Evolutionary conservation across 2,329 filamentous ascomycete genomes (phyloP).

Genomic region (Thielaviopsis punctulata): DNA sequence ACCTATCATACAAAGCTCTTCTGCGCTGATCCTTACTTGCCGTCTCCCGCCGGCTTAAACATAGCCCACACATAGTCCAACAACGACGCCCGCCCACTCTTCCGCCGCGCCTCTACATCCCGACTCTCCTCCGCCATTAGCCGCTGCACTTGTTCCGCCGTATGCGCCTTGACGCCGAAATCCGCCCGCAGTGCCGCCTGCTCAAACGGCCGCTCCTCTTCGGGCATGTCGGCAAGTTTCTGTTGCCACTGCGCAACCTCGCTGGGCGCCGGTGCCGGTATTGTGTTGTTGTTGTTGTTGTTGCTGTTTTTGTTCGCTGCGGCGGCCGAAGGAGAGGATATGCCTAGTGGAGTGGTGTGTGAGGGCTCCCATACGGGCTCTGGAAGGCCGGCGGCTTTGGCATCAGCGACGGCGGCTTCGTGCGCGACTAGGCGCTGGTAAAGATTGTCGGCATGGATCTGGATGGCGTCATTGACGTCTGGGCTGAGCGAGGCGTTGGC

Average conservation of each 20-base stretch:
- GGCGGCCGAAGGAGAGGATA: neutral
- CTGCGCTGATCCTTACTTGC: neutral
- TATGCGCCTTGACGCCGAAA: slow-evolving; percentile 39
- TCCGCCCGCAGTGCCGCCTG: slow-evolving; percentile 47
- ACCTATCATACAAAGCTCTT: neutral
- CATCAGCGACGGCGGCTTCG: slow-evolving; percentile 56
- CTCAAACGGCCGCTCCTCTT: slow-evolving; percentile 42
- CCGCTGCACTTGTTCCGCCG: slow-evolving; percentile 37
- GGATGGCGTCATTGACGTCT: slow-evolving; percentile 68
- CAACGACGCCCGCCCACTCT: slow-evolving; percentile 32
- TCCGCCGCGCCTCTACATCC: slow-evolving; percentile 36
- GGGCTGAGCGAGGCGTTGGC: slow-evolving; percentile 45
- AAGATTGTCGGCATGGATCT: slow-evolving; percentile 86
- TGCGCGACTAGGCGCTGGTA: slow-evolving; percentile 78
- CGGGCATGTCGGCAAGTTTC: slow-evolving; percentile 38
- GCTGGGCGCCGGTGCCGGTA: slow-evolving; percentile 16
- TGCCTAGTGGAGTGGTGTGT: slow-evolving; percentile 21
- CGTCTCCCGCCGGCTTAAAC: slow-evolving; percentile 14
- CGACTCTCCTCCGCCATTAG: slow-evolving; percentile 38
- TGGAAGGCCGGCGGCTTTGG: slow-evolving; percentile 42
- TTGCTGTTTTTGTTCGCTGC: slow-evolving; percentile 17
- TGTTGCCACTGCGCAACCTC: slow-evolving; percentile 35
- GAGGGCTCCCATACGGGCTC: slow-evolving; percentile 42
- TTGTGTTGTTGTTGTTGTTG: too few relatives aligned
- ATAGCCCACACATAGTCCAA: slow-evolving; percentile 23